Base-by-base conservation (phyloP, 331 rosid species). In the Telfairia occidentalis region DNA sequence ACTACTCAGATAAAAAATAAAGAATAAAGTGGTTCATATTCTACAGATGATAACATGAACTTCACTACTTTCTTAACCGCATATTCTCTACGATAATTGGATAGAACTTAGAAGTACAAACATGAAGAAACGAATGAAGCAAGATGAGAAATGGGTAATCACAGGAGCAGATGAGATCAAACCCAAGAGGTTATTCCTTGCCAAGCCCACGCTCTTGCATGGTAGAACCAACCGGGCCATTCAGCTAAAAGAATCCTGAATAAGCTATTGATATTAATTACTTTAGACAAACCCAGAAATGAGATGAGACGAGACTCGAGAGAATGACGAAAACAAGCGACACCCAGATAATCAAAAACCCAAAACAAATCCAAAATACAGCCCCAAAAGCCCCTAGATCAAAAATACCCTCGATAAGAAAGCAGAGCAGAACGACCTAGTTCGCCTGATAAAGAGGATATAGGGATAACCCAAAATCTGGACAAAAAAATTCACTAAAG, bases 161-260 rank as follows among this genome's bases (percentile, higher is more conserved):
- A 87, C 87, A 71, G 81, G 87, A 81, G 84, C 73, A 77, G 82
- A 72, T 53, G 87, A 85, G 76, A 85, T 81, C 78, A 87, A 85
- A 57, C 87, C 87, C 77, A 83, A 60, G 18, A 87, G 83, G 80
- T 85, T 76, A 60, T 71, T 81, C 87, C 88, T 84, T 73, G 80
- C 79, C 69, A 69, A 81, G 63, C 82, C 85, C 77, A 78, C 74
- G 77, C 77, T 69, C 83, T 79, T 85, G 78, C 80, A 77, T 0
- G 89, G 91, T 61, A 85, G 73, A 77, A 85, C 85, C 86, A 85
- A 80, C 73, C 86, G 85, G 77, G 87, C 86, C 91, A 87, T 87
- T 61, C 75, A 74, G 78, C 57, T 26, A 16, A 50, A 67, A 73
- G 23, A 78, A 69, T 69, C 75, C 84, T 73, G 63, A 64, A 83